A percentile compares a stretch with the other conserved stretches of the same genome.
phyloP scores from a whole-genome alignment of 306 rosid genomes.

The Clitoria ternatea region DNA sequence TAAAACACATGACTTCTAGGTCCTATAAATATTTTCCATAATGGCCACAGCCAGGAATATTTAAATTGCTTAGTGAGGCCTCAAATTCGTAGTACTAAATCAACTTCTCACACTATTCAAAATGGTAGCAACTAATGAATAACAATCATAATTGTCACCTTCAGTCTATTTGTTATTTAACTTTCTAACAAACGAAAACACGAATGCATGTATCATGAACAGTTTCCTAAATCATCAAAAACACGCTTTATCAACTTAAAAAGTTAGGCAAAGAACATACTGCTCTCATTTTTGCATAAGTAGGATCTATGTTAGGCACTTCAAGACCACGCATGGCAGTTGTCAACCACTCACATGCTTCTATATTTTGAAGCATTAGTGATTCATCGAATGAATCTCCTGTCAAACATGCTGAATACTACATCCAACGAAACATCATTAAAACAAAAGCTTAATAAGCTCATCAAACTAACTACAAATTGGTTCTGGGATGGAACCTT shows the following conservation, averaged over 20 bases:
- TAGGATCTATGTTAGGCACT: slow-evolving; percentile 63
- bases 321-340: slow-evolving; percentile 68
- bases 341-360: slow-evolving; percentile 90
- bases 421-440: slow-evolving; percentile 42
- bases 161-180: neutral
- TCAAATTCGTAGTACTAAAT: neutral
- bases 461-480: slow-evolving; percentile 18
- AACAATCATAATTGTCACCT: neutral
- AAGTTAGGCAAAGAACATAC: slow-evolving; percentile 51
- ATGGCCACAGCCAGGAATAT: neutral
- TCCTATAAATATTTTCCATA: neutral
- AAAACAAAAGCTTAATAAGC: slow-evolving; percentile 19
- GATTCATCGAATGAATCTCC: slow-evolving; percentile 83
- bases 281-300: slow-evolving; percentile 74
- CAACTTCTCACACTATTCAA: neutral
- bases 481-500: too few relatives aligned
- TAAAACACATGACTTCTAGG: slow-evolving; percentile 5
- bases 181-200: neutral
- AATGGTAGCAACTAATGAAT: neutral
- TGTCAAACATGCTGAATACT: slow-evolving; percentile 79
- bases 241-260: neutral
- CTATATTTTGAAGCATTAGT: slow-evolving; percentile 66
- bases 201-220: neutral
- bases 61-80: neutral
- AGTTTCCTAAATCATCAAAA: neutral